Base-by-base conservation (phyloP, 139 green algal species). In the Auxenochlorella protothecoides region DNA sequence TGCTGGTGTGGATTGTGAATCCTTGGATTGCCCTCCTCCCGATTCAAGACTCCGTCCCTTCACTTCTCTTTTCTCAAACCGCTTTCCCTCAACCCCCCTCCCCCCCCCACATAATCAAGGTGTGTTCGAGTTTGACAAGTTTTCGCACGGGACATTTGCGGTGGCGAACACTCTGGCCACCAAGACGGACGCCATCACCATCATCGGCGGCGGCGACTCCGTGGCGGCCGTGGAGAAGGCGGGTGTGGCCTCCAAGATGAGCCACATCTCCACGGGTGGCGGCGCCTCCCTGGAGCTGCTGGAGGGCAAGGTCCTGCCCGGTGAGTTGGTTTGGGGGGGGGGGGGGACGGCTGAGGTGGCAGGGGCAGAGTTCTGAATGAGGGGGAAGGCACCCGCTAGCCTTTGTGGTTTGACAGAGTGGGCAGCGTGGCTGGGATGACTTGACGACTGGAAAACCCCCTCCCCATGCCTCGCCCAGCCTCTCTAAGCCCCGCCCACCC, bases 191-290 rank as follows among this genome's bases (percentile, higher is more conserved):
- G 86, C 82, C 70, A 96, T 87, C 80, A 98, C 95, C 79, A 97
- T 99, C 87, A 97, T 99, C 74, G 95, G 95, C 79, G 95, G 95
- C 65, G 95, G 95, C 72, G 95, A 99, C 87, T 96, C 87, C 51
- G 95, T 99, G 66, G 93, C 93, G 0, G 95, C 95, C 53, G 95
- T 98, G n/a, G 92, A 99, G 89, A 90, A 97, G 88, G 92, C 90
- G 13, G 94, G 94, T 66, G 71, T 97, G 16, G 93, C 89, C 4
- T 85, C 93, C 57, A 86, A 95, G 79, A 97, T 97, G 90, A 86
- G 70, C 74, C 92, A 97, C 84, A 95, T 97, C 81, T 96, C 87
- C 73, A 99, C 95, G 56, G 94, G 94, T 63, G 93, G 93, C 64
- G 95, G 95, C 74, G 95, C 95, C 15, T 96, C 87, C 64, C 83